Conservation (phyloP, 805 yeast species). For the Teunomyces atbi region DNA sequence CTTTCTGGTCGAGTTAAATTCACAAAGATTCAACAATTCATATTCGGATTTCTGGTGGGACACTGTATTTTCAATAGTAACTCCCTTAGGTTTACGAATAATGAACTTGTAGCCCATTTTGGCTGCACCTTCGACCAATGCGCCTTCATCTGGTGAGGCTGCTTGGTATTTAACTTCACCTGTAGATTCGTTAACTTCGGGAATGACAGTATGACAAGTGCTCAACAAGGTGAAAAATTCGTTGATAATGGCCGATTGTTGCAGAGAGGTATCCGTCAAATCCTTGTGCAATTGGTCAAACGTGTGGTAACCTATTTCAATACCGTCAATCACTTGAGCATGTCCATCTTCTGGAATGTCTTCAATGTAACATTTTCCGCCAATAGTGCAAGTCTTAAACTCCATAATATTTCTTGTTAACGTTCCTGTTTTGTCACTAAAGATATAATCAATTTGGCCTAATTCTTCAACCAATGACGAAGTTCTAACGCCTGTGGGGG, state of each 20-base stretch:
- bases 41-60: slow-evolving; percentile 56
- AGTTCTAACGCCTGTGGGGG: slow-evolving; percentile 93
- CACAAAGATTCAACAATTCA: slow-evolving; percentile 87
- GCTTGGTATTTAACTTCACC: slow-evolving; percentile 90
- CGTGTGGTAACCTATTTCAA: slow-evolving; percentile 74
- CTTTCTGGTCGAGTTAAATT: slow-evolving; percentile 95
- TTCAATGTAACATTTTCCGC: slow-evolving; percentile 83
- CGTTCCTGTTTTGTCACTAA: slow-evolving; percentile 97
- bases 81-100: slow-evolving; percentile 80
- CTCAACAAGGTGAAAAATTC: slow-evolving; percentile 83
- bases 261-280: slow-evolving; percentile 41
- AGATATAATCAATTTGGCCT: slow-evolving; percentile 94
- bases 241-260: slow-evolving; percentile 51
- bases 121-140: slow-evolving; percentile 95
- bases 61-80: slow-evolving; percentile 55
- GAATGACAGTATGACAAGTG: slow-evolving; percentile 96
- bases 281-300: slow-evolving; percentile 61
- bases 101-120: slow-evolving; percentile 79
- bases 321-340: slow-evolving; percentile 69
- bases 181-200: slow-evolving; percentile 62
- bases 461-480: slow-evolving; percentile 94
- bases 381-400: slow-evolving; percentile 89
- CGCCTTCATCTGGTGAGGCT: slow-evolving; percentile 99
- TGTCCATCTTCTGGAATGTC: slow-evolving; percentile 89
- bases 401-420: slow-evolving; percentile 96